Evolutionary conservation across 129 eudicot species (phyloP).

Genomic region (Gnaphalium uliginosum): DNA sequence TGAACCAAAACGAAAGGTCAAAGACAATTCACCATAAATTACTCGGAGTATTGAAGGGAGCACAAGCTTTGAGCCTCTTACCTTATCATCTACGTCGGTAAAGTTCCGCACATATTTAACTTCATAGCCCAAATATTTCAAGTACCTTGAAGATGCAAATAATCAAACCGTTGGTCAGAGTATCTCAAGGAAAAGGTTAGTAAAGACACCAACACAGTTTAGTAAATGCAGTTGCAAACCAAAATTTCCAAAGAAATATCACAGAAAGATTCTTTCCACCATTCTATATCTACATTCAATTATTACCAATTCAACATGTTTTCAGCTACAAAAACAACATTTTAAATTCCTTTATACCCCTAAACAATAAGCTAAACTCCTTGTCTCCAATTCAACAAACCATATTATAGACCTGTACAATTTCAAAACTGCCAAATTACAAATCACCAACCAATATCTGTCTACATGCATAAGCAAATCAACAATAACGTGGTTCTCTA

Average conservation of each 20-base stretch:
- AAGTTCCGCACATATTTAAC: slow-evolving; percentile 80
- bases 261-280: background rate
- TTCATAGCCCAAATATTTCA: slow-evolving; percentile 74
- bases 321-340: too few species aligned
- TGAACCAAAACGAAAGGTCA: slow-evolving; percentile 5
- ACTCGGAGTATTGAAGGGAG: background rate
- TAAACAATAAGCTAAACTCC: background rate
- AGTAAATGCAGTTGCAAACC: slow-evolving; percentile 7
- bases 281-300: background rate
- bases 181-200: background rate
- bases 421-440: background rate
- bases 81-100: slow-evolving; percentile 95
- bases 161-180: background rate
- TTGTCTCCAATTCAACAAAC: background rate
- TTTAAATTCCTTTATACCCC: background rate
- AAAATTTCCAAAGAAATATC: background rate
- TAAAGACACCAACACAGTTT: background rate
- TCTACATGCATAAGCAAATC: background rate
- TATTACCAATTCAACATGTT: background rate
- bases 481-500: background rate
- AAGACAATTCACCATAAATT: background rate
- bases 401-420: background rate
- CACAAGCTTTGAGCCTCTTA: slow-evolving; percentile 36
- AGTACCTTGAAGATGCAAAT: slow-evolving; percentile 47
- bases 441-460: background rate